Conservation (phyloP, 768 basidiomycete genomes). For the Boletus rufocinnamomeus region DNA sequence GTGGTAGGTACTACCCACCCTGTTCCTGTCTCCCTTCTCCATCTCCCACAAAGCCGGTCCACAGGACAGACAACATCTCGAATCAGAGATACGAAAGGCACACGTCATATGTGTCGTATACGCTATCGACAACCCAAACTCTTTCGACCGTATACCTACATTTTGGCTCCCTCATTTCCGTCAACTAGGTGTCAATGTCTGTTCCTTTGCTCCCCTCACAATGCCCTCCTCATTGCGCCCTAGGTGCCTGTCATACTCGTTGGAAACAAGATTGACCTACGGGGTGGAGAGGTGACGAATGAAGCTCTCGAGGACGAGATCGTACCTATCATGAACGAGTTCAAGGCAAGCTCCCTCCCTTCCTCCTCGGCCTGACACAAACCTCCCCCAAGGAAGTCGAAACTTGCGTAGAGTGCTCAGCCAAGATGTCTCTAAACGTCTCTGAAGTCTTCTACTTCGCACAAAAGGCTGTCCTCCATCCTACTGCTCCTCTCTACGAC, state of each 20-base stretch:
- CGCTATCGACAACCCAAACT: constrained; percentile 93
- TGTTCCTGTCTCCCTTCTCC: constrained; percentile 5
- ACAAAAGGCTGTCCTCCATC: constrained; percentile 95
- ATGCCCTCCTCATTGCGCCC: constrained; percentile 8
- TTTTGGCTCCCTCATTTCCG: constrained; percentile 98
- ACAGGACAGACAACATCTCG: constrained; percentile 84
- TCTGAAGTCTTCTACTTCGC: constrained; percentile 99
- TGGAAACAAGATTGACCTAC: constrained; percentile 96
- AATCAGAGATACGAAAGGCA: constrained; percentile 94
- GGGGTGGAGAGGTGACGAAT: constrained; percentile 92
- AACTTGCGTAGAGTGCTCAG: constrained; percentile 97
- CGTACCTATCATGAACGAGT: constrained; percentile 96
- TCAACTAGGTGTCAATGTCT: constrained; percentile 91
- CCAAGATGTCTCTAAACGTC: constrained; percentile 85
- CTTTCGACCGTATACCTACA: constrained; percentile 96
- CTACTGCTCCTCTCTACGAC: constrained; percentile 95
- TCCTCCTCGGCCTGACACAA: neutral
- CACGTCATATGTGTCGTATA: constrained; percentile 99
- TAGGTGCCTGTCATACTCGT: constrained; percentile 96
- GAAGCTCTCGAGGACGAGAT: constrained; percentile 95
- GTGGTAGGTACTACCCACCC: constrained; percentile 56
- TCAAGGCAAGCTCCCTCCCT: constrained; percentile 65
- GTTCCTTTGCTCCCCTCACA: constrained; percentile 22
- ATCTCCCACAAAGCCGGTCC: constrained; percentile 62
- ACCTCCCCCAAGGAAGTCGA: constrained; percentile 80